Base-by-base conservation (phyloP, 306 rosid genomes). In the Cicer arietinum region DNA sequence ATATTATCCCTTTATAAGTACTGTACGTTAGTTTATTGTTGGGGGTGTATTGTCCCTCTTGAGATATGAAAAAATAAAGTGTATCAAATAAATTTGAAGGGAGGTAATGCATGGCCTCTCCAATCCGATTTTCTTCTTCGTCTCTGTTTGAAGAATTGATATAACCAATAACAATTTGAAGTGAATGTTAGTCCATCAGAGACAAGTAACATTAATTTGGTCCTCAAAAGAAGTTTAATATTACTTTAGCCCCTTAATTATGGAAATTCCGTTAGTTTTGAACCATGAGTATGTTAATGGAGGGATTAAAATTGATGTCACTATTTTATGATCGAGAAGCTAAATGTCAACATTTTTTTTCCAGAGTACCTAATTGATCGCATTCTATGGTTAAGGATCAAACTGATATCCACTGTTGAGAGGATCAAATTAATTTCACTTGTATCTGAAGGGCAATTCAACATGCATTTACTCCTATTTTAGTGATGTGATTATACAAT, bases 371-470 rank as follows among this genome's bases (percentile, higher is more conserved):
- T 42, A 53, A 66, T n/a, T 66, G 47, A 54, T 67, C 13, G 20
- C 13, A 35, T 30, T 54, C 41, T 77, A 30, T 46, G 43, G 47
- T 44, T 44, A 56, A 67, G 11, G 22, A 76, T 58, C 59, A 44
- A 52, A 76, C 42, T 64, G 60, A 44, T 64, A 41, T 56, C 69
- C 17, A 57, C 52, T 10, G 63, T 57, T 30, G 35, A 67, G 69
- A 58, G 44, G 41, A 77, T 53, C 51, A 68, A 68, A 47, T 58
- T 59, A 47, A 77, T 62, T 7, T 56, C 62, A 46, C 43, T 46
- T 17, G 62, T 46, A 46, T 68, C 7, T 30, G 20, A 45, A 57
- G 68, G 41, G 61, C 30, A 57, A 44, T 68, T 57, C 10, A 18
- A 56, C 10, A 68, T 13, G 8, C 61, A 16, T 68, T 37, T n/a